A percentile compares a stretch with the other conserved stretches of the same genome.
Conservation (phyloP, 1,284 basidiomycete species). For the Wallemia ichthyophaga region DNA sequence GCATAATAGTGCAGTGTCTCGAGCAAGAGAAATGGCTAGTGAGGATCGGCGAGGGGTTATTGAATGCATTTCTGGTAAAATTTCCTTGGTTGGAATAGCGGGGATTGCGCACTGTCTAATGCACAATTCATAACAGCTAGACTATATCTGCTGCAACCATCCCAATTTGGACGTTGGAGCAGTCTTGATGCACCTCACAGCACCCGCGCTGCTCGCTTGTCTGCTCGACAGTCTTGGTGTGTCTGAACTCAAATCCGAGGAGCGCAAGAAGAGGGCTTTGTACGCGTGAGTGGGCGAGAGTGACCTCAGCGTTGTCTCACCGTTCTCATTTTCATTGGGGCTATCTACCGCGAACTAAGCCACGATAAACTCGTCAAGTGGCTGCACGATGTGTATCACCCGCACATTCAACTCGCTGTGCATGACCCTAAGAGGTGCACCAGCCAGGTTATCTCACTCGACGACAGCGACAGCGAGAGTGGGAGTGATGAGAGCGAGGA, state of each 20-base stretch:
- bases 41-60: not conserved
- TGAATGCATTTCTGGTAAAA: not conserved
- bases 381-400: too few relatives aligned
- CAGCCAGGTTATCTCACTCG: not conserved
- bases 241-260: not conserved
- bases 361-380: too few relatives aligned
- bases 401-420: too few relatives aligned
- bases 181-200: not conserved
- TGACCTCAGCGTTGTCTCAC: too few relatives aligned
- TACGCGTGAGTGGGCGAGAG: not conserved
- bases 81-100: not conserved
- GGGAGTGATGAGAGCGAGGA: too few relatives aligned
- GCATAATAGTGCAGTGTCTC: not conserved
- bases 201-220: not conserved
- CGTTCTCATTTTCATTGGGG: not conserved
- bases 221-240: not conserved
- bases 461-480: not conserved
- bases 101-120: too few relatives aligned
- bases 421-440: too few relatives aligned
- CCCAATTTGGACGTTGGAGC: not conserved
- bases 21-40: not conserved
- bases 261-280: not conserved
- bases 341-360: not conserved
- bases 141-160: not conserved
- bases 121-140: not conserved